These are phyloP conservation scores for Penicillium paxilli DNA, from an alignment of 495 filamentous ascomycete genomes.

Conservation along the genomic window DNA sequence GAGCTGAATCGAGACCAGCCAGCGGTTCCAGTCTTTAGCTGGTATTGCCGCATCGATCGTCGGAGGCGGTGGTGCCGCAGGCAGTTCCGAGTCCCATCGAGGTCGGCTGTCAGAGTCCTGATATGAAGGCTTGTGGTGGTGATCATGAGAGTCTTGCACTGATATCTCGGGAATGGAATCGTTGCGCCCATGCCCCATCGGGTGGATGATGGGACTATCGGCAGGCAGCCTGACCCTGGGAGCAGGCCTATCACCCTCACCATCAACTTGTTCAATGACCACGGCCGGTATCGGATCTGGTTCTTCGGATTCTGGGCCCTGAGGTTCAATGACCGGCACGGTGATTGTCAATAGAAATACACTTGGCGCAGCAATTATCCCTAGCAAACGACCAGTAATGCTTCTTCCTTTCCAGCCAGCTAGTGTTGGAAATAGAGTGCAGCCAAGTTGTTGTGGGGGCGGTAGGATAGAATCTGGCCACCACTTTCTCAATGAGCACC, in stretches of 20 bases:
- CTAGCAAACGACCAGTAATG: conserved; percentile 73
- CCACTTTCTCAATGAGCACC: conserved; percentile 46
- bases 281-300: conserved; percentile 39
- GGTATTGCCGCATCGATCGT: conserved; percentile 25
- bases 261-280: conserved; percentile 32
- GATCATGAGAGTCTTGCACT: conserved; percentile 13
- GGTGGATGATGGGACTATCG: conserved; percentile 40
- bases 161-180: conserved; percentile 10
- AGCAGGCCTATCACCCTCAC: conserved; percentile 22
- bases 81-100: conserved; percentile 45
- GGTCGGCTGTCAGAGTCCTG: conserved; percentile 18
- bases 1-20: conserved; percentile 82
- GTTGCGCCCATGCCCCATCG: conserved; percentile 14
- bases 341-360: conserved; percentile 90
- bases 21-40: conserved; percentile 75
- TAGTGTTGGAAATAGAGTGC: conserved; percentile 87
- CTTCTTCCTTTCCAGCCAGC: conserved; percentile 74
- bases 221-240: conserved; percentile 42
- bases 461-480: conserved; percentile 77
- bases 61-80: conserved; percentile 24
- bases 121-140: conserved; percentile 16
- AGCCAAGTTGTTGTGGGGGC: conserved; percentile 64
- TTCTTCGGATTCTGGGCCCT: conserved; percentile 47
- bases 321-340: conserved; percentile 81
- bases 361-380: conserved; percentile 79